These are phyloP conservation scores for Candida gorgasii DNA, from an alignment of 805 yeast species.

Conservation along the genomic window DNA sequence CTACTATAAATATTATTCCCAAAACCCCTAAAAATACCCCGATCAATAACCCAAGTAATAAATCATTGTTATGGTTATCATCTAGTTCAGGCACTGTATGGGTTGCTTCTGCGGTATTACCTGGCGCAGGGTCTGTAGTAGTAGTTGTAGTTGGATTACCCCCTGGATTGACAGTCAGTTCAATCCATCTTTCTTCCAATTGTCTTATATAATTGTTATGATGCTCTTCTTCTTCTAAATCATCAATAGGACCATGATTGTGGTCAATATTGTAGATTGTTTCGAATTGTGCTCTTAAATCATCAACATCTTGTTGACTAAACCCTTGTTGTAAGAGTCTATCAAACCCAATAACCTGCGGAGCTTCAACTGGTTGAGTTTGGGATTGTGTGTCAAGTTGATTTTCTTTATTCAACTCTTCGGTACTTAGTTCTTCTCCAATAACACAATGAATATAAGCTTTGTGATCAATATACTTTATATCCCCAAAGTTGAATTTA, in stretches of 20 bases:
- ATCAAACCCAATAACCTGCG: slow-evolving; percentile 84
- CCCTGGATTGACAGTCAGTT: slow-evolving; percentile 59
- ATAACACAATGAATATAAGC: slow-evolving; percentile 79
- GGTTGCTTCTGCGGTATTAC: slow-evolving; percentile 8
- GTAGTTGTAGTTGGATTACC: slow-evolving; percentile 28
- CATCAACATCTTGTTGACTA: slow-evolving; percentile 70
- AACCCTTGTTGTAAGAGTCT: slow-evolving; percentile 82
- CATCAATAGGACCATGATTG: slow-evolving; percentile 27
- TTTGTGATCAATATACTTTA: slow-evolving; percentile 8
- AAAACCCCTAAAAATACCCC: slow-evolving; percentile 79
- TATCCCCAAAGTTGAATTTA: slow-evolving; percentile 54
- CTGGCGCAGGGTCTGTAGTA: slow-evolving; percentile 7
- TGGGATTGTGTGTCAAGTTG: slow-evolving; percentile 53
- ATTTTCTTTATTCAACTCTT: slow-evolving; percentile 61
- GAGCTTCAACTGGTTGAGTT: slow-evolving; percentile 51
- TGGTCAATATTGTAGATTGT: slow-evolving; percentile 56
- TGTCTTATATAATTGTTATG: slow-evolving; percentile 48
- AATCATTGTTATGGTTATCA: slow-evolving; percentile 53
- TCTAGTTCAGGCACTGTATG: slow-evolving; percentile 28
- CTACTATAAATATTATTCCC: slow-evolving; percentile 58
- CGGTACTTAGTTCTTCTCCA: slow-evolving; percentile 60
- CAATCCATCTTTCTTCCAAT: slow-evolving; percentile 87
- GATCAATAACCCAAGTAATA: slow-evolving; percentile 65
- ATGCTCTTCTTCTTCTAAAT: slow-evolving; percentile 45
- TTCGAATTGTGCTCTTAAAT: slow-evolving; percentile 72